Percentiles rank a stretch among this genome's conserved stretches.
phyloP scores from a whole-genome alignment of 2,329 filamentous ascomycete genomes.

The Cadophora luteo-olivacea region DNA sequence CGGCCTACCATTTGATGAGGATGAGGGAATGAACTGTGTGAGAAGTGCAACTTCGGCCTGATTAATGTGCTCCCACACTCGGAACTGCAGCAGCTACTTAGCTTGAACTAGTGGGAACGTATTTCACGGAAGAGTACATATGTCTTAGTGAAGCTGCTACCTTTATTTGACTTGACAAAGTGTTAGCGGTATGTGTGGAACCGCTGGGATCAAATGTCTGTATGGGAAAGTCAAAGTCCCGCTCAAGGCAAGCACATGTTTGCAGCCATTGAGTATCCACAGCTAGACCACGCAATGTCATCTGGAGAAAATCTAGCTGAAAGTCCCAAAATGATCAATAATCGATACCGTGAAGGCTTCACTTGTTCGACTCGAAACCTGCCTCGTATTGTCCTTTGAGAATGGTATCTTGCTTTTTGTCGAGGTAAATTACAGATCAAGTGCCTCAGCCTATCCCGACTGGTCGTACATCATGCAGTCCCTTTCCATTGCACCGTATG shows the following conservation, averaged over 20 bases:
- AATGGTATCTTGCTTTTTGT: constrained; percentile 20
- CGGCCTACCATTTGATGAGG: not conserved
- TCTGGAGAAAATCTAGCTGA: not conserved
- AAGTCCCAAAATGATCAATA: not conserved
- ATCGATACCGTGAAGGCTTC: not conserved
- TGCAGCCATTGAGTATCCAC: not conserved
- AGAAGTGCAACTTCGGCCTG: too few species aligned
- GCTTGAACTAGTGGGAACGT: too few species aligned
- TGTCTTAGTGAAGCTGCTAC: not conserved
- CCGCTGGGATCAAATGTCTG: not conserved
- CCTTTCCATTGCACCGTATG: constrained; percentile 27
- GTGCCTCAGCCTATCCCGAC: not conserved
- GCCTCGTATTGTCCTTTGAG: not conserved
- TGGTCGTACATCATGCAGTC: constrained; percentile 30
- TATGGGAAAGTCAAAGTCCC: not conserved
- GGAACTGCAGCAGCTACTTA: too few species aligned
- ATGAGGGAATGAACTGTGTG: not conserved
- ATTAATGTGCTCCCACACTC: too few species aligned
- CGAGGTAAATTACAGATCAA: constrained; percentile 27
- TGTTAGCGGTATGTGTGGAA: not conserved
- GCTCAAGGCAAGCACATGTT: not conserved
- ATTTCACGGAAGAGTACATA: too few species aligned
- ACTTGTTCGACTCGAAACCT: not conserved
- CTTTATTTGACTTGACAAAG: not conserved
- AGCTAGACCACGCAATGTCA: not conserved